phyloP scores from a whole-genome alignment of 2,329 filamentous ascomycete genomes.

The Trichophyton schoenleinii region DNA sequence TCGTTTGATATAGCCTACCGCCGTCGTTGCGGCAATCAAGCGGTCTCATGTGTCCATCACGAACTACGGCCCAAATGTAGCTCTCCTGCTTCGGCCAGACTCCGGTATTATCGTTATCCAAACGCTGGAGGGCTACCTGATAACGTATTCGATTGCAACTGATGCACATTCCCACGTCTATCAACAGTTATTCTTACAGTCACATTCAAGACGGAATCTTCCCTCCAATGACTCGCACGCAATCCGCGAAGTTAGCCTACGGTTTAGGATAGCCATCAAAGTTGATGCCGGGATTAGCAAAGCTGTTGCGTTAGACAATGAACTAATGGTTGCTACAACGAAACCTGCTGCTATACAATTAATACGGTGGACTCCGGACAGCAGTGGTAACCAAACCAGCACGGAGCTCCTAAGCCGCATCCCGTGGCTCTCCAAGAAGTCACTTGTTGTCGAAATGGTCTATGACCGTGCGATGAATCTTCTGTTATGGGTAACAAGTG shows the following conservation, averaged over 20 bases:
- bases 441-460: conserved; percentile 68
- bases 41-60: conserved; percentile 68
- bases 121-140: conserved; percentile 72
- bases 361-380: conserved; percentile 86
- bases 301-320: conserved; percentile 79
- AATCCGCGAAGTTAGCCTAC: conserved; percentile 73
- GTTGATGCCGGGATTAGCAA: conserved; percentile 89
- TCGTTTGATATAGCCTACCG: conserved; percentile 55
- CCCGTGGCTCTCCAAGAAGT: conserved; percentile 69
- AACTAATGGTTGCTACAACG: conserved; percentile 78
- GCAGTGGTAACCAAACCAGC: conserved; percentile 67
- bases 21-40: conserved; percentile 71
- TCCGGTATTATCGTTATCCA: conserved; percentile 85
- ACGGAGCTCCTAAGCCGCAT: conserved; percentile 84
- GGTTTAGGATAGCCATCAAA: conserved; percentile 95
- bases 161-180: conserved; percentile 76
- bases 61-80: conserved; percentile 73
- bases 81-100: conserved; percentile 78
- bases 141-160: conserved; percentile 84
- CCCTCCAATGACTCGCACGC: conserved; percentile 72
- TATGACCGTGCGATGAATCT: conserved; percentile 95
- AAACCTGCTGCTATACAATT: conserved; percentile 94
- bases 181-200: conserved; percentile 57
- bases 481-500: conserved; percentile 78
- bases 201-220: conserved; percentile 40